A percentile compares a stretch with the other conserved stretches of the same genome.
These are phyloP conservation scores for Clitoria ternatea DNA, from an alignment of 306 rosid genomes.

Conservation along the genomic window DNA sequence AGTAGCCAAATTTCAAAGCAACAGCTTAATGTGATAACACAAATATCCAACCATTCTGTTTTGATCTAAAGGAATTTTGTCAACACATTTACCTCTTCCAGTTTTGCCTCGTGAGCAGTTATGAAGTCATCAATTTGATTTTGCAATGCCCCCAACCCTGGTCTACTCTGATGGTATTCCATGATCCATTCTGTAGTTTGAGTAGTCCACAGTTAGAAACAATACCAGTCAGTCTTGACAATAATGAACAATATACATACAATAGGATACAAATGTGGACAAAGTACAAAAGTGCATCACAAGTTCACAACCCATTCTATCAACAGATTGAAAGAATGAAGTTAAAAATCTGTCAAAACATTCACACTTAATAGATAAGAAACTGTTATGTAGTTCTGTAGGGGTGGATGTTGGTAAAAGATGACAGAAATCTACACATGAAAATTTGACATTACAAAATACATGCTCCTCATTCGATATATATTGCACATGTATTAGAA, in stretches of 20 bases:
- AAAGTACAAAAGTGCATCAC: not conserved
- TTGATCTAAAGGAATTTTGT: not conserved
- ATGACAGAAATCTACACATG: not conserved
- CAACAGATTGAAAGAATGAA: not conserved
- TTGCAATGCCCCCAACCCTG: conserved; percentile 60
- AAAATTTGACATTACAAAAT: not conserved
- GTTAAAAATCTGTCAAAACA: not conserved
- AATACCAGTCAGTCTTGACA: not conserved
- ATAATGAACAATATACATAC: not conserved
- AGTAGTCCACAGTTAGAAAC: conserved; percentile 26
- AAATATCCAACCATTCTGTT: not conserved
- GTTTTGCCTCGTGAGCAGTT: conserved; percentile 55
- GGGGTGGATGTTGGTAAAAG: not conserved
- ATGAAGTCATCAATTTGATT: conserved; percentile 66
- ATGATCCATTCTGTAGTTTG: conserved; percentile 68
- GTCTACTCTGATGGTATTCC: conserved; percentile 68
- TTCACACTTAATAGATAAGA: not conserved
- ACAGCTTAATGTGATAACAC: not conserved
- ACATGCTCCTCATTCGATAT: not conserved
- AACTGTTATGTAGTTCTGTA: too few species aligned
- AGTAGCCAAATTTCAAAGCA: not conserved
- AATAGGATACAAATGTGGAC: not conserved
- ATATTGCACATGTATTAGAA: not conserved
- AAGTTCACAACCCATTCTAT: not conserved
- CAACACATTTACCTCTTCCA: conserved; percentile 55